Evolutionary conservation across 352 stramenopile genomes (phyloP).

Genomic region (Phytophthora chlamydospora): DNA sequence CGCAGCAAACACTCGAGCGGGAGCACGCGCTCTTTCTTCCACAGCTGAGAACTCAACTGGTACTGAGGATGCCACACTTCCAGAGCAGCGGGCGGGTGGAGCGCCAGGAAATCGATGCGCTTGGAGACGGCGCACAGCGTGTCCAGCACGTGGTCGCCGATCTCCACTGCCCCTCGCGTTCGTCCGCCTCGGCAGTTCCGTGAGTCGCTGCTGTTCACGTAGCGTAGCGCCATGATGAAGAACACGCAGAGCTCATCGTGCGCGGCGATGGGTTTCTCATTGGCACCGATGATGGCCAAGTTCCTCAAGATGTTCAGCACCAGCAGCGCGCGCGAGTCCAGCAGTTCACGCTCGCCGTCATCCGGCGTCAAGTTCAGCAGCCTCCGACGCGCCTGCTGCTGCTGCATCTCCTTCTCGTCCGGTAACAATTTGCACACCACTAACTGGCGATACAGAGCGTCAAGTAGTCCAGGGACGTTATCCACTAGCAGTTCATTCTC

Average conservation of each 20-base stretch:
- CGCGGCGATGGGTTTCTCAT: constrained; percentile 66
- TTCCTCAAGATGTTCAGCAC: constrained; percentile 86
- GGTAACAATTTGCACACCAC: constrained; percentile 57
- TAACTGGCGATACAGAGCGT: constrained; percentile 78
- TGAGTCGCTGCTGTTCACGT: constrained; percentile 38
- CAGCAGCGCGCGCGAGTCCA: constrained; percentile 57
- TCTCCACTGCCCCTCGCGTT: constrained; percentile 44
- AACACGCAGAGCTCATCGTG: constrained; percentile 74
- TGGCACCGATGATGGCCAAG: constrained; percentile 70
- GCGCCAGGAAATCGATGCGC: constrained; percentile 69
- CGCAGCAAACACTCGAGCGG: constrained; percentile 72
- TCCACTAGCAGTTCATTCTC: constrained; percentile 72
- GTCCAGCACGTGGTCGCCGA: constrained; percentile 75
- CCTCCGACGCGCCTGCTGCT: constrained; percentile 27
- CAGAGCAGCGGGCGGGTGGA: constrained; percentile 59
- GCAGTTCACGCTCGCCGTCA: constrained; percentile 56
- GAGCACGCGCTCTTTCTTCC: constrained; percentile 61
- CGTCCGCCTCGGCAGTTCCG: constrained; percentile 27
- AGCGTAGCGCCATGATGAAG: constrained; percentile 62
- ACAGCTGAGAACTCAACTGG: constrained; percentile 63
- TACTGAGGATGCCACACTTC: constrained; percentile 69
- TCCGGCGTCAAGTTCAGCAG: constrained; percentile 56
- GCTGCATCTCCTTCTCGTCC: constrained; percentile 26
- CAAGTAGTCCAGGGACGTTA: constrained; percentile 71
- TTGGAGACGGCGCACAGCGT: constrained; percentile 76